Percentiles rank a stretch among this genome's conserved stretches.
Evolutionary conservation across 2,329 filamentous ascomycete species (phyloP).

Genomic region (Botrytis byssoidea): DNA sequence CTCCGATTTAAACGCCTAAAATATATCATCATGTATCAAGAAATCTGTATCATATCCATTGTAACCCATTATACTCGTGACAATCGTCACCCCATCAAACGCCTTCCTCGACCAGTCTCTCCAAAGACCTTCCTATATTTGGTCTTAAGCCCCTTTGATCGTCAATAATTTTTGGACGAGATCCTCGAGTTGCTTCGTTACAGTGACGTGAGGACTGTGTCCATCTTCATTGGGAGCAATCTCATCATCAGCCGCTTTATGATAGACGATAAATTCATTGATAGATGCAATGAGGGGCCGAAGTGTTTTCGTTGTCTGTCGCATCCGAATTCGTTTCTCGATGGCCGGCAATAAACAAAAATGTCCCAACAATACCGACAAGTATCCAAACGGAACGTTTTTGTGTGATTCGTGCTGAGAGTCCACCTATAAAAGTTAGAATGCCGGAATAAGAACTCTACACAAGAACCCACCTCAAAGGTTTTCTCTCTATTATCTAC

Average conservation of each 20-base stretch:
- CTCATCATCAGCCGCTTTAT: conserved; percentile 56
- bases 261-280: conserved; percentile 60
- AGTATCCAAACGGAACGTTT: conserved; percentile 82
- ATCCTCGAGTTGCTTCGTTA: conserved; percentile 39
- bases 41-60: conserved; percentile 15
- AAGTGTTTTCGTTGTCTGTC: conserved; percentile 49
- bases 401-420: conserved; percentile 72
- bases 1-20: conserved; percentile 15
- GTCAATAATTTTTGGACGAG: conserved; percentile 29
- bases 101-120: not conserved
- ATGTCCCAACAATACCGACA: conserved; percentile 81
- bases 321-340: conserved; percentile 43
- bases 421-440: conserved; percentile 52
- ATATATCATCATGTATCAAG: conserved; percentile 14
- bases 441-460: not conserved
- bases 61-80: conserved; percentile 2
- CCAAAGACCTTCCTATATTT: not conserved
- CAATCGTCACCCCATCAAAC: not conserved
- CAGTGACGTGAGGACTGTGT: conserved; percentile 45
- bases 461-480: conserved; percentile 58
- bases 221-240: conserved; percentile 47
- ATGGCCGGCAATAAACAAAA: conserved; percentile 60
- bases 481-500: conserved; percentile 63
- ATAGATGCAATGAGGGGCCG: conserved; percentile 54
- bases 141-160: conserved; percentile 5